Evolutionary conservation across 2,329 filamentous ascomycete species (phyloP).

Genomic region (Penicillium hordei): DNA sequence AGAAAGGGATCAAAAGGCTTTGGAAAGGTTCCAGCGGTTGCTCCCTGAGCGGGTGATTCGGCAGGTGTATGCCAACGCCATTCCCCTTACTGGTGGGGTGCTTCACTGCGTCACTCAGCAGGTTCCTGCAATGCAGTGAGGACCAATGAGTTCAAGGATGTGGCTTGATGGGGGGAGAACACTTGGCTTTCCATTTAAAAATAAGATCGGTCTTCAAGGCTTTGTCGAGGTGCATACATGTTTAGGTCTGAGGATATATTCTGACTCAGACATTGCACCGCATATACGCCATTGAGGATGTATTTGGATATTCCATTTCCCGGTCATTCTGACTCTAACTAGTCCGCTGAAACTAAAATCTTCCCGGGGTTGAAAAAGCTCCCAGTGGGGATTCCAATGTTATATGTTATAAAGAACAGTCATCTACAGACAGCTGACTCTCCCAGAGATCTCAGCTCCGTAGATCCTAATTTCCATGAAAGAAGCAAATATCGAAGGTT

Average conservation of each 20-base stretch:
- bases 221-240: not conserved
- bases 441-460: not conserved
- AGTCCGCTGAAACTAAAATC: not conserved
- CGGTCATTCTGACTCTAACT: not conserved
- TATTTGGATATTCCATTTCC: not conserved
- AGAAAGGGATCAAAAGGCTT: constrained; percentile 21
- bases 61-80: constrained; percentile 27
- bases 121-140: constrained; percentile 11
- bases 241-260: not conserved
- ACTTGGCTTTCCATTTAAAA: not conserved
- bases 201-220: not conserved
- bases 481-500: not conserved
- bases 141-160: not conserved
- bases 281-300: not conserved
- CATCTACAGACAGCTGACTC: not conserved
- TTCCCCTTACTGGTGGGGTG: constrained; percentile 30
- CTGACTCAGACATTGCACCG: not conserved
- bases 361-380: not conserved
- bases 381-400: not conserved
- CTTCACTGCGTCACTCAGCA: constrained; percentile 35
- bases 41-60: constrained; percentile 25
- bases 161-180: not conserved
- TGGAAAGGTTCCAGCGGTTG: constrained; percentile 23
- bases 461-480: not conserved
- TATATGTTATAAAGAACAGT: not conserved